phyloP scores from a whole-genome alignment of 2,329 filamentous ascomycete genomes.

The Stagonosporopsis chrysanthemi region DNA sequence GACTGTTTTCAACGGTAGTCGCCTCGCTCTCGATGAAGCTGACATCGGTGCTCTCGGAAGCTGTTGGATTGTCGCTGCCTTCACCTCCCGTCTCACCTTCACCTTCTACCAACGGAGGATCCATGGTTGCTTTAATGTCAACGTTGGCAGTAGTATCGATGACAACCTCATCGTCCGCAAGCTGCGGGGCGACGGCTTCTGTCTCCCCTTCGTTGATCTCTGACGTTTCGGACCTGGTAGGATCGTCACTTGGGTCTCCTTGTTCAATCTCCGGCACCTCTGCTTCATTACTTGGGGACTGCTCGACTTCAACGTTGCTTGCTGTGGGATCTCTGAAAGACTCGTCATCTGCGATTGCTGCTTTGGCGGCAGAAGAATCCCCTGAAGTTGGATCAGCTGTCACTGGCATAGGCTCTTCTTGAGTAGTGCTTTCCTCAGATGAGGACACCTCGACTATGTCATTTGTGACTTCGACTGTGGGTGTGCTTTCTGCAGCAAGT shows the following conservation, averaged over 20 bases:
- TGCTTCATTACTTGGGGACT: neutral
- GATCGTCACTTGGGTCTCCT: neutral
- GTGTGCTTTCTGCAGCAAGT: neutral
- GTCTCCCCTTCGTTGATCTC: neutral
- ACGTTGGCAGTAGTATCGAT: neutral
- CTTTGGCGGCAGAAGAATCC: neutral
- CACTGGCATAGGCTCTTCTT: neutral
- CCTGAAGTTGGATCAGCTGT: neutral
- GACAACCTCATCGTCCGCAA: neutral
- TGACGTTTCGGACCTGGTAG: neutral
- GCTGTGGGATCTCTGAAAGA: neutral
- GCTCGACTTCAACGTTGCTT: neutral
- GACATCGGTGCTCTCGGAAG: slow-evolving; percentile 4
- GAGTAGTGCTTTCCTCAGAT: neutral
- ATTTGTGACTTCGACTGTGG: neutral
- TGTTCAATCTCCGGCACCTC: neutral
- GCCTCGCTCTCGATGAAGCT: slow-evolving; percentile 7
- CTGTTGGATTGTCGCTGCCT: neutral
- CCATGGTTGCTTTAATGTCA: neutral
- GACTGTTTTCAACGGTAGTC: neutral
- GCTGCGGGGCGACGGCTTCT: neutral
- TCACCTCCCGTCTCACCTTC: slow-evolving; percentile 5
- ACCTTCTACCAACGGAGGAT: neutral
- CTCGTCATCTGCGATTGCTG: neutral
- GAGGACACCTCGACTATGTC: neutral